Evolutionary conservation across 1,284 basidiomycete species (phyloP).

Genomic region (Violaceomyces palustris): DNA sequence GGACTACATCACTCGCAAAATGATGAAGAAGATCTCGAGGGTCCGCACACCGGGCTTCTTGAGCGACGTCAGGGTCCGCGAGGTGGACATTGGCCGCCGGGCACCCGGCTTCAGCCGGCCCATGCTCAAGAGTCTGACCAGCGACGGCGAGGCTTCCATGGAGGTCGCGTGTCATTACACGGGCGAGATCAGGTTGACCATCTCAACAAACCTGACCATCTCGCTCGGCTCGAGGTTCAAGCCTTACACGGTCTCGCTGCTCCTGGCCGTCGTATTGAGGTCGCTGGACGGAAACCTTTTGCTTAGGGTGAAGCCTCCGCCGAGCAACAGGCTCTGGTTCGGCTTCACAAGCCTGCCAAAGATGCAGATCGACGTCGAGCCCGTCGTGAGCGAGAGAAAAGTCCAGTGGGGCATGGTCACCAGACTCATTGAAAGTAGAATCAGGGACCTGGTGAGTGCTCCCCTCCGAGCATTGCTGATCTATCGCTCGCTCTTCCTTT

Average conservation of each 20-base stretch:
- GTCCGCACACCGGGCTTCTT: conserved; percentile 83
- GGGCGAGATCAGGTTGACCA: conserved; percentile 80
- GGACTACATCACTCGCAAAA: conserved; percentile 72
- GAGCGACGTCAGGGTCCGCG: conserved; percentile 75
- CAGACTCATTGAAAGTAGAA: conserved; percentile 77
- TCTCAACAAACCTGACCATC: conserved; percentile 81
- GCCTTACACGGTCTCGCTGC: conserved; percentile 80
- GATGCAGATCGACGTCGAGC: conserved; percentile 83
- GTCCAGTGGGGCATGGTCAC: conserved; percentile 89
- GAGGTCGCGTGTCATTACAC: conserved; percentile 78
- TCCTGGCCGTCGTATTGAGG: conserved; percentile 75
- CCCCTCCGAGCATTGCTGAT: background rate
- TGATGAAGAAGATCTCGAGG: conserved; percentile 89
- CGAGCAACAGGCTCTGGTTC: conserved; percentile 93
- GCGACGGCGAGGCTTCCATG: conserved; percentile 82
- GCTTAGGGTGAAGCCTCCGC: conserved; percentile 87
- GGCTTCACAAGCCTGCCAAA: conserved; percentile 88
- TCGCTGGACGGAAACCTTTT: conserved; percentile 85
- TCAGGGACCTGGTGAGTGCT: conserved; percentile 76
- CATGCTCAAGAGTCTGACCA: conserved; percentile 91
- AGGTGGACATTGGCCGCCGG: conserved; percentile 80
- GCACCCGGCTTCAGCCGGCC: conserved; percentile 69
- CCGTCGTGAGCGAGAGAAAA: conserved; percentile 82
- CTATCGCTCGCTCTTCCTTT: no score
- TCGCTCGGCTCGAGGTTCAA: conserved; percentile 69